Evolutionary conservation across 768 basidiomycete species (phyloP), one percentile per base, ranked within the genome.

Genomic region (Podaxis carcinomalis): DNA sequence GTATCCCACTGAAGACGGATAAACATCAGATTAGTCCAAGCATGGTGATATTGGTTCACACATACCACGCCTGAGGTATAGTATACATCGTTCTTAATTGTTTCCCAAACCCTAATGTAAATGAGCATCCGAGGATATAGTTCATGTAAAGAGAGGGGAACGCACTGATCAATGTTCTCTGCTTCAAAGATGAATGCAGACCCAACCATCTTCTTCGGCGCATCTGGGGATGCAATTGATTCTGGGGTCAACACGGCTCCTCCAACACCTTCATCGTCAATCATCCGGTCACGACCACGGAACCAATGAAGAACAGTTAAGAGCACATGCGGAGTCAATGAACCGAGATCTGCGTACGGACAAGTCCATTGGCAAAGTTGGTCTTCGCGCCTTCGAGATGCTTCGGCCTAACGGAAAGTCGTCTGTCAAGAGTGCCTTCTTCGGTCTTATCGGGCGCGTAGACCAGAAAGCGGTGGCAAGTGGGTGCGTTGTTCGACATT

Each of bases 371-470:
- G 42, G 70, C 68, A 63, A 80, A 75, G 11, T 70, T 67, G 23
- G 71, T 69, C 56, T 78, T 77, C 11, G 82, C 82, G 13, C 62
- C 73, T 42, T 74, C 76, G 6, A 88, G 68, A 69, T 91, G 89
- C 40, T 70, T 65, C 3, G 74, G 64, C 37, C 89, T 76, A 4
- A 89, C 84, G 1, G 79, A 75, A 63, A 87, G 73, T 35, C 89
- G 78, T n/a, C 80, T 78, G 21, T 77, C 77, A 46, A 84, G 78
- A 2, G 83, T 81, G 2, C 79, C 87, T 53, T 78, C 76, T 57
- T 87, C 84, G 11, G 81, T 81, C 66, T 78, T 81, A 68, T 90
- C 89, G 2, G 87, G 88, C 1, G 87, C 86, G 65, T 83, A 89
- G 32, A 90, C 83, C 56, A 87, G 65, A 59, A 72, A 75, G 27